Evolutionary conservation across 352 stramenopile genomes (phyloP).

Genomic region (Pythium monospermum): DNA sequence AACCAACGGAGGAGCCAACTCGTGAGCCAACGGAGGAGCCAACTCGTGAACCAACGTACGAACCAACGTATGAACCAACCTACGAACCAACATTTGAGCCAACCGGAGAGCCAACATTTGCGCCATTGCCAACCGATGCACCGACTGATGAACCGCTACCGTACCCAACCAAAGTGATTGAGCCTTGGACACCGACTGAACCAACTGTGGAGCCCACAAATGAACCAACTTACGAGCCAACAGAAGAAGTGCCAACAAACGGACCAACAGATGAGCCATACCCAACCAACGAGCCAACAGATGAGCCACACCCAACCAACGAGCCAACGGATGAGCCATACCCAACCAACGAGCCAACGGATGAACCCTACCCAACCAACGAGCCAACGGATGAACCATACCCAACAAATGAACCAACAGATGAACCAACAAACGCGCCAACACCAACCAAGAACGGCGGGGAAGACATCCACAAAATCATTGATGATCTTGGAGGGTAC

Average conservation of each 20-base stretch:
- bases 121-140: neutral
- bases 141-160: neutral
- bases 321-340: neutral
- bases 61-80: no score
- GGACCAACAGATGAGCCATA: neutral
- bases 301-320: neutral
- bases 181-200: neutral
- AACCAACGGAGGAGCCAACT: no score
- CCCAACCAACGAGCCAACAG: no score
- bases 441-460: neutral
- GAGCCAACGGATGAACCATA: neutral
- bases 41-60: no score
- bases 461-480: conserved; percentile 10
- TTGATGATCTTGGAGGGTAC: conserved; percentile 13
- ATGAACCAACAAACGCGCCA: neutral
- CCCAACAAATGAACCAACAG: neutral
- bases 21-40: no score
- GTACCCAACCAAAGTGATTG: neutral
- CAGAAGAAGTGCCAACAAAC: neutral
- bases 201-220: neutral
- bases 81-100: no score
- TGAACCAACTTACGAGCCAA: neutral
- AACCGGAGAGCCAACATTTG: no score
- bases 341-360: conserved; percentile 1
- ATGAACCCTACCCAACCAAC: neutral